A percentile compares a stretch with the other conserved stretches of the same genome.
These are phyloP conservation scores for Trichoderma asperelloides DNA, from an alignment of 495 filamentous ascomycete species.

Conservation along the genomic window DNA sequence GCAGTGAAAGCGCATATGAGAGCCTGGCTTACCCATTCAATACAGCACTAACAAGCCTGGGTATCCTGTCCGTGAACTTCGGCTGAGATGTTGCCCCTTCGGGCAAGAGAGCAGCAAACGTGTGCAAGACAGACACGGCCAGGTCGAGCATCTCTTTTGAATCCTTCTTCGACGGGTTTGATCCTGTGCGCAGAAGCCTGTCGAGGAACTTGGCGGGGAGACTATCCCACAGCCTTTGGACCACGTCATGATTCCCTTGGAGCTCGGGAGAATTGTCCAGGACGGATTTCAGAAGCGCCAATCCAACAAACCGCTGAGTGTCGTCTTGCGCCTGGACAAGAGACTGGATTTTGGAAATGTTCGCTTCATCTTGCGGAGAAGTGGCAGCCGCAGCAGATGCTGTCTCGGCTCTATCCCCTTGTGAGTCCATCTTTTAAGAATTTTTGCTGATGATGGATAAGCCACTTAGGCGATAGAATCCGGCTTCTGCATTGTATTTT, in stretches of 20 bases:
- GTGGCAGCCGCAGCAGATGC: neutral
- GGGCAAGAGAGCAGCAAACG: conserved; percentile 46
- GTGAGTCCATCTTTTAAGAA: neutral
- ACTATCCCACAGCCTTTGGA: conserved; percentile 40
- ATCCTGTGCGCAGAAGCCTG: conserved; percentile 45
- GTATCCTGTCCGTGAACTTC: conserved; percentile 40
- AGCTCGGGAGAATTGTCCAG: conserved; percentile 46
- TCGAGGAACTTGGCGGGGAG: conserved; percentile 52
- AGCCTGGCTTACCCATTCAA: conserved; percentile 39
- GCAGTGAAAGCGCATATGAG: neutral
- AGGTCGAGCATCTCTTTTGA: conserved; percentile 51
- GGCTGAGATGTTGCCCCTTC: conserved; percentile 29
- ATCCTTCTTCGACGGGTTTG: conserved; percentile 23
- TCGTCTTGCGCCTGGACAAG: conserved; percentile 50
- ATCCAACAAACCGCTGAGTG: conserved; percentile 55
- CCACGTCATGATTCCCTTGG: conserved; percentile 25
- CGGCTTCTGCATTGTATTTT: neutral
- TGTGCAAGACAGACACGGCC: conserved; percentile 50
- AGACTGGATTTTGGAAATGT: conserved; percentile 31
- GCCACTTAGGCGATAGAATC: neutral
- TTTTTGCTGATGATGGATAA: neutral
- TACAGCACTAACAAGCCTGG: conserved; percentile 38
- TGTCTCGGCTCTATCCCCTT: neutral
- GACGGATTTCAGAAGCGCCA: conserved; percentile 52
- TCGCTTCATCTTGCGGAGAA: conserved; percentile 7